These are phyloP conservation scores for Ustilago nuda DNA, from an alignment of 1,284 basidiomycete species.

Conservation along the genomic window DNA sequence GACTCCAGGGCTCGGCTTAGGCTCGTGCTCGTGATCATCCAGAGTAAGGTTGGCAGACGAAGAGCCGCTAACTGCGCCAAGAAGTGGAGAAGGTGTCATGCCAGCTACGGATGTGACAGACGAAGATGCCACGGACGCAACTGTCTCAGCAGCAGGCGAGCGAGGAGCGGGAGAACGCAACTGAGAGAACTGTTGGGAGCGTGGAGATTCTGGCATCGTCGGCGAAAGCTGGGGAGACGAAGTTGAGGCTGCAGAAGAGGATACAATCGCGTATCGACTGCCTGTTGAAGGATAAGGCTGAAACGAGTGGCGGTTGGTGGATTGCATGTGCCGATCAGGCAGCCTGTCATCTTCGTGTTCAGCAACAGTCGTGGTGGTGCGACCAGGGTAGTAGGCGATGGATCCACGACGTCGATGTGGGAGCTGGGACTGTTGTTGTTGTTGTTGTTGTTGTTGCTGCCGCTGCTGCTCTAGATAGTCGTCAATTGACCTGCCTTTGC, in stretches of 20 bases:
- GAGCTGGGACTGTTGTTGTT: neutral
- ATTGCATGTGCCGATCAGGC: conserved; percentile 19
- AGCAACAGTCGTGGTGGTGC: neutral
- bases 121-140: conserved; percentile 19
- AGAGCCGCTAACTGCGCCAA: conserved; percentile 2
- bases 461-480: conserved; percentile 32
- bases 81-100: conserved; percentile 29
- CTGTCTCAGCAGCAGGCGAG: conserved; percentile 23
- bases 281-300: conserved; percentile 28
- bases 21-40: conserved; percentile 2
- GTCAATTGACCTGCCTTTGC: conserved; percentile 36
- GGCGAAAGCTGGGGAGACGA: conserved; percentile 35
- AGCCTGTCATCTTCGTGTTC: conserved; percentile 26
- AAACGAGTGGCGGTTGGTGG: conserved; percentile 20
- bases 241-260: neutral
- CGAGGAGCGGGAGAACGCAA: conserved; percentile 22
- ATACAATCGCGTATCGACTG: conserved; percentile 5
- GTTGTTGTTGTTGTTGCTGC: conserved; percentile 1
- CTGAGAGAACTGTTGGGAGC: conserved; percentile 10
- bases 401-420: conserved; percentile 18
- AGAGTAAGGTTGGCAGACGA: conserved; percentile 5
- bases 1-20: conserved; percentile 1
- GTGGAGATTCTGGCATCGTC: conserved; percentile 16
- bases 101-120: conserved; percentile 19
- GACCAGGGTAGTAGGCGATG: conserved; percentile 16